Conservation (phyloP, 2,329 filamentous ascomycete genomes). For the Aspergillus brasiliensis region DNA sequence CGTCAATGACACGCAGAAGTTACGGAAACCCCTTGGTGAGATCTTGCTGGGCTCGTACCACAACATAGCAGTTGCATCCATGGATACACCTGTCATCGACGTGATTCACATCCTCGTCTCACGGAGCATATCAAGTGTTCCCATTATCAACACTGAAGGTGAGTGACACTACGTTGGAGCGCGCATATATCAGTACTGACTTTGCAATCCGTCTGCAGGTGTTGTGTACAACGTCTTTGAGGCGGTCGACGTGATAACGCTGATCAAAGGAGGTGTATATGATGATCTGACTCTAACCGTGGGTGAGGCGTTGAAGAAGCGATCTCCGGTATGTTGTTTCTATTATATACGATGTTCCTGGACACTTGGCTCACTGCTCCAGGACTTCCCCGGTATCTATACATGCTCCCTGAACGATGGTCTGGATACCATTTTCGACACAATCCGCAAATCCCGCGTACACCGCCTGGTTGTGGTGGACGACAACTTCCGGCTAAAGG, state of each 20-base stretch:
- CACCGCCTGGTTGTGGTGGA: conserved; percentile 93
- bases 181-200: not conserved
- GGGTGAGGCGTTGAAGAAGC: conserved; percentile 83
- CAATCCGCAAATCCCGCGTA: conserved; percentile 89
- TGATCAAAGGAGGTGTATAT: conserved; percentile 91
- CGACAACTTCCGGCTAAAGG: conserved; percentile 80
- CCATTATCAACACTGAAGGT: conserved; percentile 80
- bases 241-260: conserved; percentile 92
- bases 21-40: conserved; percentile 84
- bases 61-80: conserved; percentile 77
- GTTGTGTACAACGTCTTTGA: conserved; percentile 94
- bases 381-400: conserved; percentile 94
- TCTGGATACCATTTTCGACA: conserved; percentile 94
- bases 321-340: conserved; percentile 64
- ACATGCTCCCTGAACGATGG: conserved; percentile 91
- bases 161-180: conserved; percentile 9
- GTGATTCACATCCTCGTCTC: conserved; percentile 93
- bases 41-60: conserved; percentile 83
- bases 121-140: conserved; percentile 90
- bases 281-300: conserved; percentile 85
- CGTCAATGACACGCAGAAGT: conserved; percentile 79
- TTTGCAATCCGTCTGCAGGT: conserved; percentile 44
- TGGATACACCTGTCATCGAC: conserved; percentile 89
- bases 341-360: conserved; percentile 59
- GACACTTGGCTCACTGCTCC: conserved; percentile 16